These are phyloP conservation scores for Straminergon stramineum DNA, from an alignment of 225 moss, liverwort and hornwort species.

Conservation along the genomic window DNA sequence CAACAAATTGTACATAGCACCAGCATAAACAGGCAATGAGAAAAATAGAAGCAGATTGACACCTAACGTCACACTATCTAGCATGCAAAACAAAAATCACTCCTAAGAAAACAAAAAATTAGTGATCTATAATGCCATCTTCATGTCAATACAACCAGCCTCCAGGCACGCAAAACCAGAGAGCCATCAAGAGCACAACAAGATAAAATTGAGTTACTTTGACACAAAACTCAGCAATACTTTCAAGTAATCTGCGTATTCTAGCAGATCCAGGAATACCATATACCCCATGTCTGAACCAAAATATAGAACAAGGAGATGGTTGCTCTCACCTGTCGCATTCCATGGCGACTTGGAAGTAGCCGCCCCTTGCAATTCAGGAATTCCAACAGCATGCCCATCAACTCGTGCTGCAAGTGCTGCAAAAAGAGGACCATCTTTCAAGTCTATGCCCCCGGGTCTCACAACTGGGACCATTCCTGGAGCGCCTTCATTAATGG, in stretches of 20 bases:
- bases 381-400: constrained; percentile 49
- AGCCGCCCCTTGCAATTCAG: constrained; percentile 51
- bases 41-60: neutral
- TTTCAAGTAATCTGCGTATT: neutral
- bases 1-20: neutral
- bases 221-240: neutral
- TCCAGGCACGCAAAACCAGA: neutral
- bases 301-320: neutral
- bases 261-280: neutral
- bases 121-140: neutral
- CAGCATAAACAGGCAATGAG: neutral
- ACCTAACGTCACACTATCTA: neutral
- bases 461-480: constrained; percentile 53
- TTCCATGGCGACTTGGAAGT: constrained; percentile 61
- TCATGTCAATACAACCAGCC: neutral
- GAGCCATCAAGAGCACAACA: neutral
- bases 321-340: constrained; percentile 24
- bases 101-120: neutral
- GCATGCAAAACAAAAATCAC: neutral
- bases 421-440: constrained; percentile 55
- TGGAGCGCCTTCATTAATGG: constrained; percentile 41
- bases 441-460: constrained; percentile 52
- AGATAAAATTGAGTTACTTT: neutral
- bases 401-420: constrained; percentile 40
- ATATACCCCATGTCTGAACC: neutral